A percentile compares a stretch with the other conserved stretches of the same genome.
phyloP scores from a whole-genome alignment of 2,329 filamentous ascomycete species.

The Fusarium verticillioides region DNA sequence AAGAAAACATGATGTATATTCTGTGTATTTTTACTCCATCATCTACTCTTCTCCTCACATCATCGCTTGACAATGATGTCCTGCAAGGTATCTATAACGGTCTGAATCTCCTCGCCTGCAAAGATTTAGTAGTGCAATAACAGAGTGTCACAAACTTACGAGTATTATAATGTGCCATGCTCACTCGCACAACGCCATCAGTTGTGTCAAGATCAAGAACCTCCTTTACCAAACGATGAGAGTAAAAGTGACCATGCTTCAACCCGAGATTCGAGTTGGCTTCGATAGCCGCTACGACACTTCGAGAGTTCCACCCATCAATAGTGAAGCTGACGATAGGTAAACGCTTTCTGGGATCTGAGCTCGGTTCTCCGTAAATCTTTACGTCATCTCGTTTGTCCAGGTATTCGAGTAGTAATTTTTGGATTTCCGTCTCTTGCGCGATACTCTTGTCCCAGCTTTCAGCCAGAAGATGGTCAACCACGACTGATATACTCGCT shows the following conservation, averaged over 20 bases:
- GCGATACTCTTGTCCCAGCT: constrained; percentile 63
- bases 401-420: constrained; percentile 69
- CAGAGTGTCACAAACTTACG: constrained; percentile 35
- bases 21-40: accelerated
- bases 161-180: constrained; percentile 79
- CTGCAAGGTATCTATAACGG: neutral
- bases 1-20: accelerated
- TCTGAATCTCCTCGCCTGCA: constrained; percentile 2
- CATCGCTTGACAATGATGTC: neutral
- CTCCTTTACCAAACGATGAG: constrained; percentile 69
- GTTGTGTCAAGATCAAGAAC: constrained; percentile 65
- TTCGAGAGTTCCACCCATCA: constrained; percentile 63
- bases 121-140: neutral
- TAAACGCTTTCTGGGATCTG: constrained; percentile 63
- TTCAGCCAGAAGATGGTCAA: constrained; percentile 65
- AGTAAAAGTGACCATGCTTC: constrained; percentile 76
- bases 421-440: constrained; percentile 71
- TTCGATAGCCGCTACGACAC: constrained; percentile 72
- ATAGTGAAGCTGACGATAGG: constrained; percentile 76
- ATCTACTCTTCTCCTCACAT: accelerated
- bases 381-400: constrained; percentile 61
- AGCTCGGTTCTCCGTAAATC: constrained; percentile 66
- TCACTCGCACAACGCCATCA: constrained; percentile 75
- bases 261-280: constrained; percentile 68
- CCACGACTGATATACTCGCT: constrained; percentile 69